Evolutionary conservation across 1,139 yeast species (phyloP), one percentile per base, ranked within the genome.

Genomic region (Chernovozyma aurita): DNA sequence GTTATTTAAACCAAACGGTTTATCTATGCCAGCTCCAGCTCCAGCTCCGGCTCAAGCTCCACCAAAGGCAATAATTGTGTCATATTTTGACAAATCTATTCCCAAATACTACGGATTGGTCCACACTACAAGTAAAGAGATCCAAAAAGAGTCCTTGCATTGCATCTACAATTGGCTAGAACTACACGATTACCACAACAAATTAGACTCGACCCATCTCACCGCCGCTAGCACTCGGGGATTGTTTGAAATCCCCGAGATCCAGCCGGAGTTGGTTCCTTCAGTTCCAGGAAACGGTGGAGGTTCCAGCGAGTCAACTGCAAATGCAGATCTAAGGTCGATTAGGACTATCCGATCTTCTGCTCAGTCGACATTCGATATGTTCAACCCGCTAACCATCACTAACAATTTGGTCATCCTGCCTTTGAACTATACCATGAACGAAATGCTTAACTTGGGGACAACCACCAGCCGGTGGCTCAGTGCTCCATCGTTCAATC

Each of bases 361-460:
- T 1, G 47, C 55, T 1, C 39, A 37, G 12, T 42, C 55, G 0
- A 63, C 65, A 2, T 41, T 59, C 15, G 66, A 60, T 13, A 40
- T 61, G 31, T 46, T 66, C 15, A 56, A 64, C 37, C 73, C 73
- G 0, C 41, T 62, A 4, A 59, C 50, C 35, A 43, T 66, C 17
- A 63, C 73, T 3, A 65, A 61, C 39, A 62, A 57, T 31, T 51
- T 66, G 34, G 66, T 67, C 7, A 58, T 66, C 11, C 65, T 55
- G 61, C 74, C 75, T 0, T 41, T 68, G 11, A 62, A 56, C 38
- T 58, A 53, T 31, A 66, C 73, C 1, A 53, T 68, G 35, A 63
- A 55, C 35, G 63, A 65, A 24, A 55, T 68, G 52, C 53, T 49
- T 41, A 56, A 47, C 18, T 31, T 55, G 13, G 43, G 49, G 5